Conservation (phyloP, 1,284 basidiomycete genomes). For the Microbotryum lychnidis-dioicae region DNA sequence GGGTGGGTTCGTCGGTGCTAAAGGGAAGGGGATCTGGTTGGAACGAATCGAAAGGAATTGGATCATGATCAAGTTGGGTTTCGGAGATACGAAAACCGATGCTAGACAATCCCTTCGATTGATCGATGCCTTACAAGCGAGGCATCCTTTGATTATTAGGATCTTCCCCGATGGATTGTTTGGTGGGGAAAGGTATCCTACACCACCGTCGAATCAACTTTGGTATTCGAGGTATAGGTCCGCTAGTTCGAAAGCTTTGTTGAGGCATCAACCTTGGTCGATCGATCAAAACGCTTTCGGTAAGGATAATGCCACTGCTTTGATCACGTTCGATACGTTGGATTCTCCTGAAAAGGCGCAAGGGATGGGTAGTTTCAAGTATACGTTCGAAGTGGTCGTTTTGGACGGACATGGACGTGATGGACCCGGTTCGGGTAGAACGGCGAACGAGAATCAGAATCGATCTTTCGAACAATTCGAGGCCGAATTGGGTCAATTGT, state of each 20-base stretch:
- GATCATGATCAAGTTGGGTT: conserved; percentile 24
- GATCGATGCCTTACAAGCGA: too few relatives aligned
- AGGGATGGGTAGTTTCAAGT: conserved; percentile 12
- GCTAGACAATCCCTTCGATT: too few relatives aligned
- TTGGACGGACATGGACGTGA: conserved; percentile 16
- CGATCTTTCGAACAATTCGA: conserved; percentile 8
- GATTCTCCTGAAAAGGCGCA: conserved; percentile 27
- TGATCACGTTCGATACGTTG: conserved; percentile 20
- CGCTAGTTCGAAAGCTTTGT: conserved; percentile 11
- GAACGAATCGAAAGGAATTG: conserved; percentile 26
- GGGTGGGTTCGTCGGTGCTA: conserved; percentile 2
- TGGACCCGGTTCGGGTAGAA: not conserved
- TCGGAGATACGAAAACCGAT: too few relatives aligned
- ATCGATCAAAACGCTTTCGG: conserved; percentile 1
- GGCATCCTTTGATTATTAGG: too few relatives aligned
- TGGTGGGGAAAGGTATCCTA: not conserved
- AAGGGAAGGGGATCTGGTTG: conserved; percentile 16
- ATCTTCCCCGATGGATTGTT: too few relatives aligned
- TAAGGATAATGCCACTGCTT: not conserved
- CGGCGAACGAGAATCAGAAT: conserved; percentile 1
- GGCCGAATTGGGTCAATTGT: conserved; percentile 14
- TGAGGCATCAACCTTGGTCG: conserved; percentile 7
- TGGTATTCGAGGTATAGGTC: conserved; percentile 29
- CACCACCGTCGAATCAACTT: conserved; percentile 18
- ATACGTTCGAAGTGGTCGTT: conserved; percentile 21